A percentile compares a stretch with the other conserved stretches of the same genome.
Conservation (phyloP, 345 rosid genomes). For the Geranium rotundifolium region DNA sequence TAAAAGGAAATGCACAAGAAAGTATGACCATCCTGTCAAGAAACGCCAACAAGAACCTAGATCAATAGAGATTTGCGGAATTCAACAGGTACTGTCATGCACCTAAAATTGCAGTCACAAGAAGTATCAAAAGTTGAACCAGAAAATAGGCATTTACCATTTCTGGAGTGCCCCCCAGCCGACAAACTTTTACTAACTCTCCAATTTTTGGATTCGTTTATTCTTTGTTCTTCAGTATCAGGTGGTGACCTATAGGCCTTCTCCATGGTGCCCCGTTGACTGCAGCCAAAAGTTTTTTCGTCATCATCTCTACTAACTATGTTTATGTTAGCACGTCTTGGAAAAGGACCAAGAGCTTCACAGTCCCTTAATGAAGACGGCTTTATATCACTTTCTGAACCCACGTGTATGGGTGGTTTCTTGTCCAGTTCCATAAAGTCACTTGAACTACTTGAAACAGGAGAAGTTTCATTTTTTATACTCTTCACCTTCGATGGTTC, state of each 20-base stretch:
- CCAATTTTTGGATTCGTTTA: slow-evolving; percentile 54
- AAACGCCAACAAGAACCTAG: slow-evolving; percentile 7
- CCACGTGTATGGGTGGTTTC: slow-evolving; percentile 26
- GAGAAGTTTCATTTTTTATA: slow-evolving; percentile 14
- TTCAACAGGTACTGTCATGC: background rate
- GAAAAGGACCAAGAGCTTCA: slow-evolving; percentile 26
- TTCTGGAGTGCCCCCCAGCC: slow-evolving; percentile 33
- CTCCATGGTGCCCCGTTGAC: slow-evolving; percentile 29
- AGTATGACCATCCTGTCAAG: slow-evolving; percentile 27
- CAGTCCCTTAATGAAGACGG: slow-evolving; percentile 16
- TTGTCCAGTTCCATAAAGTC: slow-evolving; percentile 18
- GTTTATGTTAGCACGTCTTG: slow-evolving; percentile 36
- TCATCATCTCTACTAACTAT: slow-evolving; percentile 68
- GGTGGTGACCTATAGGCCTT: slow-evolving; percentile 48
- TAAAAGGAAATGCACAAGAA: background rate
- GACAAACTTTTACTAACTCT: slow-evolving; percentile 42
- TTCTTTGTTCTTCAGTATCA: slow-evolving; percentile 36
- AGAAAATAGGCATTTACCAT: slow-evolving; percentile 32
- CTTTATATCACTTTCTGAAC: slow-evolving; percentile 28
- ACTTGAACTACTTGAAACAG: slow-evolving; percentile 19
- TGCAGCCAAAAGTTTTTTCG: slow-evolving; percentile 40
- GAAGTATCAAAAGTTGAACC: slow-evolving; percentile 1
- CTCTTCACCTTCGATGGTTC: slow-evolving; percentile 2
- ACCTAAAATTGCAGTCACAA: background rate
- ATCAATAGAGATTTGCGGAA: background rate